Percentiles rank a stretch among this genome's conserved stretches.
Conservation (phyloP, 2,329 filamentous ascomycete species). For the Zalaria sp. region DNA sequence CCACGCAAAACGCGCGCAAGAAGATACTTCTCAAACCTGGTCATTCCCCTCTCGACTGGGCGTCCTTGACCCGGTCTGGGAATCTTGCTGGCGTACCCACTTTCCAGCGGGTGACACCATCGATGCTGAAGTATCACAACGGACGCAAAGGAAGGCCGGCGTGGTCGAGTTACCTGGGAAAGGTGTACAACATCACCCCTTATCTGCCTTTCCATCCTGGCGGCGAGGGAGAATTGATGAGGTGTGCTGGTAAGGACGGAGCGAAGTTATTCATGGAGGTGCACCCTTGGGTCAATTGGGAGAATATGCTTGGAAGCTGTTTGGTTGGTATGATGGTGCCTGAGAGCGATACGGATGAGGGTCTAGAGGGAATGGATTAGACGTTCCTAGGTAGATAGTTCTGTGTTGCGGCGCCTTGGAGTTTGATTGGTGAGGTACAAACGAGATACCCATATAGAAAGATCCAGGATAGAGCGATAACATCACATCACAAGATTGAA, state of each 20-base stretch:
- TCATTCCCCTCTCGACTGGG: constrained; percentile 94
- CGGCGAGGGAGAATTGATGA: constrained; percentile 66
- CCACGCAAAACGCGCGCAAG: constrained; percentile 30
- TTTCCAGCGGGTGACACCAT: constrained; percentile 63
- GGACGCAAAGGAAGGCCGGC: constrained; percentile 75
- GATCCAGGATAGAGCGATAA: too few species aligned
- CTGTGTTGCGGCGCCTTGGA: neutral
- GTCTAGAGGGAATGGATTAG: constrained; percentile 47
- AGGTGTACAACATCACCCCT: constrained; percentile 87
- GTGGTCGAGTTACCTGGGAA: constrained; percentile 80
- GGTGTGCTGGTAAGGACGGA: constrained; percentile 60
- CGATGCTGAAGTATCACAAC: constrained; percentile 62
- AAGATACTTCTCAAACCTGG: constrained; percentile 78
- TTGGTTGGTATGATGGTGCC: constrained; percentile 46
- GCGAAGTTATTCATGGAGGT: constrained; percentile 48
- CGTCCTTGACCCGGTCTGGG: constrained; percentile 55
- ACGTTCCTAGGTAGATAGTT: neutral
- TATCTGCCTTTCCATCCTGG: constrained; percentile 88
- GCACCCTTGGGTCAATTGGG: constrained; percentile 57
- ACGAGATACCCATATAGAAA: neutral
- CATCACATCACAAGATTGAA: too few species aligned
- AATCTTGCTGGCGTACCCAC: constrained; percentile 36
- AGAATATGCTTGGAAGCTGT: constrained; percentile 49
- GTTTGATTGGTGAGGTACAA: neutral
- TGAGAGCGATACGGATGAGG: constrained; percentile 25